Conservation (phyloP, 495 filamentous ascomycete species). For the Astrocystis sublimbata region DNA sequence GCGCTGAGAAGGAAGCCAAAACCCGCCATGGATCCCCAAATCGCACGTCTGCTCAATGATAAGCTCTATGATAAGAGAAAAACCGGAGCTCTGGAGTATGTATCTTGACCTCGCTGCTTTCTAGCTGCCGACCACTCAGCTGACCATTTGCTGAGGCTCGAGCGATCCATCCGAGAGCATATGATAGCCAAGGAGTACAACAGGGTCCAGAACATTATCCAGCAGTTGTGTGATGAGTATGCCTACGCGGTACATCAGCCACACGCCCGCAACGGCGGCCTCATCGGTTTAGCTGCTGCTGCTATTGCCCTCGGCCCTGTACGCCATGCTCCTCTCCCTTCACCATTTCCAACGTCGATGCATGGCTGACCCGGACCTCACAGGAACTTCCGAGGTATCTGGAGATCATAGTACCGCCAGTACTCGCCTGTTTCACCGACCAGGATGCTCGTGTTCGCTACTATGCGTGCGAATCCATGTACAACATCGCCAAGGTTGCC, state of each 20-base stretch:
- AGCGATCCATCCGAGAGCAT: slow-evolving; percentile 86
- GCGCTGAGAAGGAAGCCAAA: slow-evolving; percentile 5
- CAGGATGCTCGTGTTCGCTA: slow-evolving; percentile 98
- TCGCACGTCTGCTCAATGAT: slow-evolving; percentile 91
- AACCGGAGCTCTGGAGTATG: slow-evolving; percentile 94
- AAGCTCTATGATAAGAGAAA: slow-evolving; percentile 99
- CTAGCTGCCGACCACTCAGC: slow-evolving; percentile 8
- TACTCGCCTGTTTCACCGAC: slow-evolving; percentile 97
- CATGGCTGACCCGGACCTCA: slow-evolving; percentile 16
- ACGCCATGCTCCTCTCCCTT: slow-evolving; percentile 40
- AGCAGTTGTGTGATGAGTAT: slow-evolving; percentile 96
- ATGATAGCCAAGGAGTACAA: slow-evolving; percentile 74
- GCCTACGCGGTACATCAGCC: slow-evolving; percentile 97
- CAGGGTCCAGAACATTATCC: slow-evolving; percentile 78
- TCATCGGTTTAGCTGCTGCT: slow-evolving; percentile 95
- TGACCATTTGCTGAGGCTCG: slow-evolving; percentile 60
- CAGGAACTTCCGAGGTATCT: slow-evolving; percentile 89
- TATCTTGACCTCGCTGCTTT: slow-evolving; percentile 16
- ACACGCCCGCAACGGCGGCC: slow-evolving; percentile 92
- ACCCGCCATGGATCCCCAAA: slow-evolving; percentile 75
- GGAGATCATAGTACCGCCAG: slow-evolving; percentile 90
- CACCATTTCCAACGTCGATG: slow-evolving; percentile 17
- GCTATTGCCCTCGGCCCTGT: slow-evolving; percentile 94
- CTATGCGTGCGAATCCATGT: slow-evolving; percentile 99
- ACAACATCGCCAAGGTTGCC: slow-evolving; percentile 98